Evolutionary conservation across 2,329 filamentous ascomycete species (phyloP), one percentile per base, ranked within the genome.

Genomic region (Alternaria brassicicola): DNA sequence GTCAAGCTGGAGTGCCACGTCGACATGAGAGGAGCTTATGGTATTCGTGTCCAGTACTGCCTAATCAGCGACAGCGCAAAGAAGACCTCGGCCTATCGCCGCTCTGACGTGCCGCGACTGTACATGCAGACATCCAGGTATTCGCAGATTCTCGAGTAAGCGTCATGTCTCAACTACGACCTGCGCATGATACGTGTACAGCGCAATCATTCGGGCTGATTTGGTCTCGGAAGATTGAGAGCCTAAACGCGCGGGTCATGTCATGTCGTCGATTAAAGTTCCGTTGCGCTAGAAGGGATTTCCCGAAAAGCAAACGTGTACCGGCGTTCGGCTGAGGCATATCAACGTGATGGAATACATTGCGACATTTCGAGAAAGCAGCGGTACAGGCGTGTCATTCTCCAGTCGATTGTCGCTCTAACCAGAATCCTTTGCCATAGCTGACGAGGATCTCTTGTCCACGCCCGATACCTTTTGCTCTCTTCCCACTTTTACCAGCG

Each of bases 401-500:
- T 53, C 57, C 56, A 28, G 47, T 19, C 17, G 43, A 31, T 30
- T 68, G 61, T 30, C 78, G 74, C 63, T 78, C 76, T 55, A 71
- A 75, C 81, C 81, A 83, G 55, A 82, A 83, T 0, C 80, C 81
- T 65, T 84, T 84, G 28, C 83, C 83, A 65, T 85, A 85, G 63
- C 78, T 83, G n/a, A 85, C 76, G 26, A 84, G 71, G 41, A 85
- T 80, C 70, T 85, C 83, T 55, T 83, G 76, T 2, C 81, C 82
- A 55, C 77, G 80, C 21, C 65, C 69, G 41, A 85, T 80, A 2
- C 82, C 82, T 21, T 76, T 77, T 33, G 78, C 75, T 54, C 78
- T 75, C 63, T 80, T 81, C 17, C 80, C 80, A 53, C 78, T 81
- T 68, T 82, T 84, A 7, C 82, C 81, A 12, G 77, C 77, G 25